Evolutionary conservation across 805 yeast genomes (phyloP).

Genomic region (Hanseniaspora lachancei): DNA sequence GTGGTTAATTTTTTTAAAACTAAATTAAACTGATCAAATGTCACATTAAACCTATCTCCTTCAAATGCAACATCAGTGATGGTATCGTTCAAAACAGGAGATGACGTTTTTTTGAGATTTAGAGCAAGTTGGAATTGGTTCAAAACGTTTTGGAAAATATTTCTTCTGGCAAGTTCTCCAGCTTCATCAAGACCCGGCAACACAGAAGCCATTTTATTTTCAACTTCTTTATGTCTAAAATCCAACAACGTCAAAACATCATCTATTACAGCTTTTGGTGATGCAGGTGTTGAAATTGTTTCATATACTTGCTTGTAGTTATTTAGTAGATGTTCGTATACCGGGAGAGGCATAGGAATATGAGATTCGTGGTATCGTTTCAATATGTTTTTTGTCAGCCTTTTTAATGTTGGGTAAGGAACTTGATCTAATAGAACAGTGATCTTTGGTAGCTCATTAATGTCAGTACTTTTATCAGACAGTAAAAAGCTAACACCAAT

Average conservation of each 20-base stretch:
- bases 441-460: neutral
- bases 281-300: neutral
- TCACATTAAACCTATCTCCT: neutral
- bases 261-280: neutral
- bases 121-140: neutral
- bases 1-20: neutral
- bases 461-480: neutral
- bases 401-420: constrained; percentile 1
- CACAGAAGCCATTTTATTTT: neutral
- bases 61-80: neutral
- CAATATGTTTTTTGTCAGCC: neutral
- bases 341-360: neutral
- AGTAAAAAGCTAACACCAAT: neutral
- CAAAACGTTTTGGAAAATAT: neutral
- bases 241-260: constrained; percentile 1
- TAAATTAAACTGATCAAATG: neutral
- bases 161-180: neutral
- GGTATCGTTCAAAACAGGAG: neutral
- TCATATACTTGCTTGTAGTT: constrained; percentile 3
- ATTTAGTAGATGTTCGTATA: neutral
- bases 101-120: neutral
- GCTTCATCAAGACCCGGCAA: neutral
- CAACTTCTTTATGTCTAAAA: neutral
- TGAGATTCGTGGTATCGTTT: neutral
- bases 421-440: neutral